These are phyloP conservation scores for Trichoderma parareesei DNA, from an alignment of 495 filamentous ascomycete genomes.

Conservation along the genomic window DNA sequence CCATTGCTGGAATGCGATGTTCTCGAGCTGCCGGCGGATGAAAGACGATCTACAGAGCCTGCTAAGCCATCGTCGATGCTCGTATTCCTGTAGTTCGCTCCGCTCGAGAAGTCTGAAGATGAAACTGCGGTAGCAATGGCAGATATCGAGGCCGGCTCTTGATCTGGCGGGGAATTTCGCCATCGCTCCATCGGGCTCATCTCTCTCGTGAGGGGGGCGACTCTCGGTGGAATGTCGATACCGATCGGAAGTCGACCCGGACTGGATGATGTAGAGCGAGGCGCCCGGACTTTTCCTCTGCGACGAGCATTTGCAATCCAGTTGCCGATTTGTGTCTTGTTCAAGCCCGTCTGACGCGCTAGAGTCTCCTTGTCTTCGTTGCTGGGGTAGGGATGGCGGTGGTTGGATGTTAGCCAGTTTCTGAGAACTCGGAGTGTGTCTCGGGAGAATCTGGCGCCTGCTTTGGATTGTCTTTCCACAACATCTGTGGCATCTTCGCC, in stretches of 20 bases:
- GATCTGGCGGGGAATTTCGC: conserved; percentile 76
- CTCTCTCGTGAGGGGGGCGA: conserved; percentile 31
- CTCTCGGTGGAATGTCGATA: conserved; percentile 49
- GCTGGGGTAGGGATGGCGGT: conserved; percentile 71
- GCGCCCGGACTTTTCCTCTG: conserved; percentile 58
- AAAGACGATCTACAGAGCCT: conserved; percentile 57
- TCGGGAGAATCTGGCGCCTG: conserved; percentile 58
- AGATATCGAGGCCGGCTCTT: conserved; percentile 72
- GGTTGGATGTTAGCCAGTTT: conserved; percentile 67
- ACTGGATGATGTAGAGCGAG: conserved; percentile 45
- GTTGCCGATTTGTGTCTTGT: conserved; percentile 67
- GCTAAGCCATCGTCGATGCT: conserved; percentile 38
- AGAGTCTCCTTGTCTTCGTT: conserved; percentile 71
- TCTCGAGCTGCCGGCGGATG: conserved; percentile 63
- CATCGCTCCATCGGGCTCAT: conserved; percentile 82
- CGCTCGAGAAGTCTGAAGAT: conserved; percentile 20
- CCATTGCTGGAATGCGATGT: conserved; percentile 59
- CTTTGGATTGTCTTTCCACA: conserved; percentile 21
- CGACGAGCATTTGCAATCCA: conserved; percentile 83
- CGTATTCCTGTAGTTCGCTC: conserved; percentile 40
- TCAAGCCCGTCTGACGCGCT: conserved; percentile 64
- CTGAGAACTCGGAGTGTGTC: conserved; percentile 66
- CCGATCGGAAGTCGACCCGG: conserved; percentile 44
- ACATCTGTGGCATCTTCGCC: not conserved
- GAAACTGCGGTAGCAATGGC: conserved; percentile 72